Base-by-base conservation (phyloP, 108 stramenopile genomes). In the Pelagomonas calceolata region DNA sequence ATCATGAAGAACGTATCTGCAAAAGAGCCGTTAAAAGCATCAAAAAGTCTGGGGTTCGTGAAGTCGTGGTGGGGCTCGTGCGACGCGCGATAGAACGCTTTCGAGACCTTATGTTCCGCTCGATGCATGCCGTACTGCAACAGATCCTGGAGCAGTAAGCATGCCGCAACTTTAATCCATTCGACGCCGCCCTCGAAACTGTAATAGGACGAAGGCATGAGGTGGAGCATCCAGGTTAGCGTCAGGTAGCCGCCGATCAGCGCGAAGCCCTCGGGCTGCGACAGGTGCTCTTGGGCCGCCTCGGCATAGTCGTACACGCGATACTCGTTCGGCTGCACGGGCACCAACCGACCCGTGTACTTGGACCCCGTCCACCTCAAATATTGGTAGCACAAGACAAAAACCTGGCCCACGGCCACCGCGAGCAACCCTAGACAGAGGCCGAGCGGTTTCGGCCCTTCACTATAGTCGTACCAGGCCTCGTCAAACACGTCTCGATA, bases 11-110 rank as follows among this genome's bases (percentile, higher is more conserved):
- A 70, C 1, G 95, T 96, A 73, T 96, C 95, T 32, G 84, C 70
- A n/a, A 90, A 46, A 15, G 83, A 82, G 10, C 93, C 95, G 74
- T 93, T 90, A 72, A 96, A 96, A 29, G 95, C 95, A 80, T 96
- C 91, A 78, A 96, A 96, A 29, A 96, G 67, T 32, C 89, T 87
- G 4, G 95, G 95, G 79, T 93, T 93, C 78, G 89, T 94, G 76
- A 92, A 94, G 77, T 79, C 79, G 75, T 96, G 95, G 81, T 96
- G 95, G 0, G 95, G 92, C 72, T 96, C 94, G 85, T 96, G 95
- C 32, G 92, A 92, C 34, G 81, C 78, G 71, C 80, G 77, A 73
- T 96, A 96, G 70, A 94, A 79, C 36, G 26, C 80, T 73, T 36
- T 91, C 90, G 31, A 86, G 79, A 65, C 73, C 64, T 29, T 32